phyloP scores from a whole-genome alignment of 2,329 filamentous ascomycete genomes.

The Magnaporthales sp. region DNA sequence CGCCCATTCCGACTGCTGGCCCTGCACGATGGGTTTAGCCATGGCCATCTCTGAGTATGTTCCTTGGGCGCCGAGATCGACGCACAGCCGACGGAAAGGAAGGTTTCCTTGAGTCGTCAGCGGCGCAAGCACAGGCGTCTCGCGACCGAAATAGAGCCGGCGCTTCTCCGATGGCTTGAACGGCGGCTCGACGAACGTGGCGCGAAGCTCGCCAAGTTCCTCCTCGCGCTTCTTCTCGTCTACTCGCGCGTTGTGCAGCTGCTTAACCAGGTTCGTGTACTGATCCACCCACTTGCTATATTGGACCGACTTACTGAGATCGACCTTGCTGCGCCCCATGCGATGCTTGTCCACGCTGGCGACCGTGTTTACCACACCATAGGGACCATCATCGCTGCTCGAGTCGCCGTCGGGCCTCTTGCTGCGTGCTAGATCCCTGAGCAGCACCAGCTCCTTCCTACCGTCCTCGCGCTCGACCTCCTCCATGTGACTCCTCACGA shows the following conservation, averaged over 20 bases:
- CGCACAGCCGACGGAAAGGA: constrained; percentile 84
- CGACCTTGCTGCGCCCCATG: constrained; percentile 62
- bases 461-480: constrained; percentile 74
- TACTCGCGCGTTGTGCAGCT: constrained; percentile 29
- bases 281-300: constrained; percentile 73
- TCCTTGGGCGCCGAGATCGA: constrained; percentile 79
- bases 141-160: constrained; percentile 83
- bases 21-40: constrained; percentile 80
- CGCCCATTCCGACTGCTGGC: constrained; percentile 88
- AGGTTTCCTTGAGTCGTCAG: constrained; percentile 95
- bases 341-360: constrained; percentile 61
- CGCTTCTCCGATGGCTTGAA: constrained; percentile 90
- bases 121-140: constrained; percentile 89
- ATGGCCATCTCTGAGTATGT: constrained; percentile 99
- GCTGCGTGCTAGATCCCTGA: constrained; percentile 32
- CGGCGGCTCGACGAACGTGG: constrained; percentile 76
- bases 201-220: constrained; percentile 37
- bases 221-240: constrained; percentile 15
- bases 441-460: constrained; percentile 68
- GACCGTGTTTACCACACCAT: constrained; percentile 69
- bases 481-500: constrained; percentile 76
- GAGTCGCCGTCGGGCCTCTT: constrained; percentile 24
- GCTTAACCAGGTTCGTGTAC: constrained; percentile 42
- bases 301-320: constrained; percentile 64
- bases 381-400: constrained; percentile 39